Evolutionary conservation across 1,284 basidiomycete genomes (phyloP).

Genomic region (Sanghuangporus weigelae): DNA sequence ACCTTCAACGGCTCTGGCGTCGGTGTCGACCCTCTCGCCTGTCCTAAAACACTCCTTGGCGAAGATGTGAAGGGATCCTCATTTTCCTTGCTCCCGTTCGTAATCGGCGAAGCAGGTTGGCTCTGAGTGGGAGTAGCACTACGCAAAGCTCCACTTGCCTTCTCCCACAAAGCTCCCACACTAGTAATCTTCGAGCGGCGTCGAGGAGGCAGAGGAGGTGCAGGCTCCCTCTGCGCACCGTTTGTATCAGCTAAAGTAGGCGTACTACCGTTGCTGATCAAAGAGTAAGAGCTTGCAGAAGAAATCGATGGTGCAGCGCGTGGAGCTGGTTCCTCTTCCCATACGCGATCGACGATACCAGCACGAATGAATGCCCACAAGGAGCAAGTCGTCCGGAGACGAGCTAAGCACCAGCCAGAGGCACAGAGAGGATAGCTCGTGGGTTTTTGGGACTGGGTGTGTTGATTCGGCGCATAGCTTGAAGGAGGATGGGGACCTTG

Average conservation of each 20-base stretch:
- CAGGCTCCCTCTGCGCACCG: conserved; percentile 18
- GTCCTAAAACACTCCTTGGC: conserved; percentile 7
- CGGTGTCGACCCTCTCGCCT: not conserved
- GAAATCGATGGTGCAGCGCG: conserved; percentile 22
- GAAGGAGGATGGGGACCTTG: conserved; percentile 15
- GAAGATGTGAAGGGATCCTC: not conserved
- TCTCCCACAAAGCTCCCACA: conserved; percentile 17
- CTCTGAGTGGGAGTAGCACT: conserved; percentile 6
- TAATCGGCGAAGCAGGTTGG: conserved; percentile 26
- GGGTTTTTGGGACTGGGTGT: conserved; percentile 22
- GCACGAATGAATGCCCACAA: conserved; percentile 87
- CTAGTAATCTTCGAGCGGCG: conserved; percentile 27
- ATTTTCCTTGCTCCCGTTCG: conserved; percentile 24
- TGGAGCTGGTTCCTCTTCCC: conserved; percentile 67
- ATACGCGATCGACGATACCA: conserved; percentile 76
- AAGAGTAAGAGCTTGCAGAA: conserved; percentile 20
- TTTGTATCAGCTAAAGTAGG: conserved; percentile 12
- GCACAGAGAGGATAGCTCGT: conserved; percentile 69
- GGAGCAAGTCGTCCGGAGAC: conserved; percentile 83
- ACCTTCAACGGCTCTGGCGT: conserved; percentile 19
- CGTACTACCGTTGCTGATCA: conserved; percentile 16
- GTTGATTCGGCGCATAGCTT: not conserved
- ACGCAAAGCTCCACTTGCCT: conserved; percentile 12
- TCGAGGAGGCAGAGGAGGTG: conserved; percentile 27
- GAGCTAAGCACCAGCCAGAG: conserved; percentile 71